Evolutionary conservation across 805 yeast genomes (phyloP).

Genomic region (Teunomyces panamensis): DNA sequence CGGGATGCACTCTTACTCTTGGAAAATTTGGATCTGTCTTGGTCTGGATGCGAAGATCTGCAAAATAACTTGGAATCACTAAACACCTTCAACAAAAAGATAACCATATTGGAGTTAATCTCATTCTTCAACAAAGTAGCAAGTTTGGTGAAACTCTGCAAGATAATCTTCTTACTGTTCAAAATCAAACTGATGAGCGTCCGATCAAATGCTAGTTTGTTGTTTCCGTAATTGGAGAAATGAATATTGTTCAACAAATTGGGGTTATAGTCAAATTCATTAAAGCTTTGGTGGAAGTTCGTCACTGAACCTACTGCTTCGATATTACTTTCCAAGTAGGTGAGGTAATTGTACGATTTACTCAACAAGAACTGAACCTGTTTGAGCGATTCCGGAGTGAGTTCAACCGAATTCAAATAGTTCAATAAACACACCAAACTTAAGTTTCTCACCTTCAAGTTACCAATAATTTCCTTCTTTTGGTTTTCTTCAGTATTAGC

Average conservation of each 20-base stretch:
- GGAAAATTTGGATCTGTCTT: slow-evolving; percentile 18
- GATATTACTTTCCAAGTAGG: slow-evolving; percentile 37
- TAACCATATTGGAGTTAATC: slow-evolving; percentile 40
- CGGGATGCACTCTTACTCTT: slow-evolving; percentile 12
- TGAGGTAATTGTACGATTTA: slow-evolving; percentile 39
- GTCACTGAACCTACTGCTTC: slow-evolving; percentile 32
- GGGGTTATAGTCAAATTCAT: slow-evolving; percentile 28
- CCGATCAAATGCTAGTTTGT: slow-evolving; percentile 22
- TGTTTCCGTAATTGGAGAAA: slow-evolving; percentile 22
- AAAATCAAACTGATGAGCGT: slow-evolving; percentile 32
- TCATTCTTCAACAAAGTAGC: slow-evolving; percentile 34
- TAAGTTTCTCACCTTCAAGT: slow-evolving; percentile 35
- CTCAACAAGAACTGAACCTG: slow-evolving; percentile 40
- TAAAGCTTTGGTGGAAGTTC: slow-evolving; percentile 26
- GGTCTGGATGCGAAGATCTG: slow-evolving; percentile 1
- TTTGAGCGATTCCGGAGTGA: slow-evolving; percentile 39
- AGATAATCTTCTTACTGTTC: slow-evolving; percentile 34
- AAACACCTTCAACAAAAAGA: slow-evolving; percentile 35
- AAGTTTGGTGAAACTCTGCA: slow-evolving; percentile 34
- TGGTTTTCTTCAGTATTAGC: slow-evolving; percentile 16
- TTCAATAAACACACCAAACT: slow-evolving; percentile 40
- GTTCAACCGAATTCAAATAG: slow-evolving; percentile 34
- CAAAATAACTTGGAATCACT: slow-evolving; percentile 34
- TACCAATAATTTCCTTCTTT: slow-evolving; percentile 28
- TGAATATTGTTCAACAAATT: slow-evolving; percentile 27